These are phyloP conservation scores for Penicillium sp. DNA, from an alignment of 2,329 filamentous ascomycete species.

Conservation along the genomic window DNA sequence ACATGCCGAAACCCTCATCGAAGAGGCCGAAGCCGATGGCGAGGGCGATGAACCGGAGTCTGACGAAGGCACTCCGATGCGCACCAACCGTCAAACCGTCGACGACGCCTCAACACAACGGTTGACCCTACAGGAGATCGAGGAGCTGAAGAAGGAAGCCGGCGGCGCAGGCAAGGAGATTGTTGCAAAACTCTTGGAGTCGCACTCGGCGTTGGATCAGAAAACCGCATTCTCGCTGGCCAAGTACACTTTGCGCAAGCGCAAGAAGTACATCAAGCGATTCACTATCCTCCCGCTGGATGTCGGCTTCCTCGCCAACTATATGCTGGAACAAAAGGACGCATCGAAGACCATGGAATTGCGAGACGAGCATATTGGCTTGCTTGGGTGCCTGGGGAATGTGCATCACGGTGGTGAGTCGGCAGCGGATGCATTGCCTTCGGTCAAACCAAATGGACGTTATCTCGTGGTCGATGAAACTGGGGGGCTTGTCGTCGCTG, in stretches of 20 bases:
- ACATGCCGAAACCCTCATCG: constrained; percentile 70
- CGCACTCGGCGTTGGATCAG: constrained; percentile 84
- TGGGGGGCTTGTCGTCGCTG: constrained; percentile 74
- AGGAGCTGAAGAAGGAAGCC: constrained; percentile 67
- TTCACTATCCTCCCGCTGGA: constrained; percentile 86
- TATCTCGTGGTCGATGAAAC: constrained; percentile 88
- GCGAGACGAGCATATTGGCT: constrained; percentile 74
- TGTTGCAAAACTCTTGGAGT: constrained; percentile 87
- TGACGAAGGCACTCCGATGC: constrained; percentile 49
- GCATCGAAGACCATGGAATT: constrained; percentile 78
- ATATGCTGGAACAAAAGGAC: constrained; percentile 77
- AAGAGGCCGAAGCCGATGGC: constrained; percentile 41
- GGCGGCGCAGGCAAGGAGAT: constrained; percentile 80
- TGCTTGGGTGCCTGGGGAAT: constrained; percentile 87
- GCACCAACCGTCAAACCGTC: constrained; percentile 62
- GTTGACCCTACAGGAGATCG: constrained; percentile 68
- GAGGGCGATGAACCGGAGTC: constrained; percentile 37
- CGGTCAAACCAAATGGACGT: constrained; percentile 52
- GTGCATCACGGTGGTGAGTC: constrained; percentile 66
- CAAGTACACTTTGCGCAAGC: constrained; percentile 93
- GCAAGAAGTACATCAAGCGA: constrained; percentile 84
- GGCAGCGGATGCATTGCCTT: constrained; percentile 24
- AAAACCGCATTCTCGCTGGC: constrained; percentile 92
- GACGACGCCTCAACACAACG: constrained; percentile 69
- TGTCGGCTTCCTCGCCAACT: constrained; percentile 70